Percentiles rank a stretch among this genome's conserved stretches.
These are phyloP conservation scores for Truncatella angustata DNA, from an alignment of 2,329 filamentous ascomycete genomes.

Conservation along the genomic window DNA sequence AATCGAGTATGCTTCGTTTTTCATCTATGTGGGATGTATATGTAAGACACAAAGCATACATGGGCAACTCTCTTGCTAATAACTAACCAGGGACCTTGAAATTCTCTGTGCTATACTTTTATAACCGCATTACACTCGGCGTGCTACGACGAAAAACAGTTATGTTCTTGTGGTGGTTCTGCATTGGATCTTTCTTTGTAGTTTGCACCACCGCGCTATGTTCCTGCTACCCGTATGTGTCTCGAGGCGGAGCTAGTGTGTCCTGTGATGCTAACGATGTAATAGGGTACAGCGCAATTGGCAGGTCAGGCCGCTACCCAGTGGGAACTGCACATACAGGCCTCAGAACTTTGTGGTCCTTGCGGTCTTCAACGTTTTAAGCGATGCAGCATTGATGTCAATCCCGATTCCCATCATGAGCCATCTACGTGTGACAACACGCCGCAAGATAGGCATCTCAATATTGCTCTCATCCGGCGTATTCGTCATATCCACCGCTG, in stretches of 20 bases:
- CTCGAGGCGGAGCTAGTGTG: no score
- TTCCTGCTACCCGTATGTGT: slow-evolving; percentile 16
- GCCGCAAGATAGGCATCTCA: slow-evolving; percentile 13
- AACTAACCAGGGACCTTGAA: slow-evolving; percentile 21
- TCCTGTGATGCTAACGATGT: background rate
- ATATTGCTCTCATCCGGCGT: slow-evolving; percentile 23
- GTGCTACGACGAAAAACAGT: slow-evolving; percentile 14
- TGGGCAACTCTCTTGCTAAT: background rate
- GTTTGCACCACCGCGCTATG: slow-evolving; percentile 15
- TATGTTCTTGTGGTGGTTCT: slow-evolving; percentile 17
- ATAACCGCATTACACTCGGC: slow-evolving; percentile 22
- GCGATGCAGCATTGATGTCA: slow-evolving; percentile 23
- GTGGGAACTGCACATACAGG: slow-evolving; percentile 11
- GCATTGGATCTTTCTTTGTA: slow-evolving; percentile 15
- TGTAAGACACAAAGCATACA: no score
- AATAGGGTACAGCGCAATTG: slow-evolving; percentile 18
- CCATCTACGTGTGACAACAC: slow-evolving; percentile 18
- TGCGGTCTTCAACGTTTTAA: slow-evolving; percentile 21
- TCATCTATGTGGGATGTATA: slow-evolving; percentile 23
- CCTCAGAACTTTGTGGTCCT: slow-evolving; percentile 23
- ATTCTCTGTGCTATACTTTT: slow-evolving; percentile 26
- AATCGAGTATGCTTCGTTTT: slow-evolving; percentile 24
- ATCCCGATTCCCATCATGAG: slow-evolving; percentile 24
- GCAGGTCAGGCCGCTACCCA: slow-evolving; percentile 21
- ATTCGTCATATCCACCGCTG: slow-evolving; percentile 25